Base-by-base conservation (phyloP, 495 filamentous ascomycete genomes). In the Penicillium bialowiezense region DNA sequence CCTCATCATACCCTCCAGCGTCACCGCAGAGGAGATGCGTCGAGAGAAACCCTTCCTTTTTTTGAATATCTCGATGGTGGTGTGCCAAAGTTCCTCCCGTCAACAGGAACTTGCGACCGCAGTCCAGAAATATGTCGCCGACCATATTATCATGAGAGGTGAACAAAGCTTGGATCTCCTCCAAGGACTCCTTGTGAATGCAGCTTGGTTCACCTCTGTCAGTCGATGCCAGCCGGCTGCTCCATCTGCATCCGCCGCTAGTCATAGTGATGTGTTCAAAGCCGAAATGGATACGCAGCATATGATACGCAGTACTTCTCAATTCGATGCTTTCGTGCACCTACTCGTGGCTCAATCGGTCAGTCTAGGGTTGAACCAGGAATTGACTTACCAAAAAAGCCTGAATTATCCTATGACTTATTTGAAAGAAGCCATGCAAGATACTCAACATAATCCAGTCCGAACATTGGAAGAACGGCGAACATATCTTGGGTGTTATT, bases 111-210 rank as follows among this genome's bases (percentile, higher is more conserved):
- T 67, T 28, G 26, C 56, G 7, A 44, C 63, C 9, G 20, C 45
- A 6, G 48, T 54, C 8, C 50, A 50, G n/a, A 18, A 46, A 23
- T 56, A 70, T 42, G 54, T 69, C n/a, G 55, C 58, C 10, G 57
- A 68, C 3, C 63, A 65, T 21, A 59, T 70, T 14, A 52, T 75
- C 15, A 41, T 69, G 10, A 51, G 54, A n/a, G 64, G 63, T 3
- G 52, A 67, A 35, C 65, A 63, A 29, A 70, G 54, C 15, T 29
- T 75, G 14, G 71, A 73, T 52, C 59, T 67, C 21, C 46, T 75
- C 3, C 68, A 71, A 47, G 71, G 71, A 17, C 58, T 75, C 2
- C 58, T 75, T 19, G 48, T 73, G 15, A 66, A 71, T 47, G 50
- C 73, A 38, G 63, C 65, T 18, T 75, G 71, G 71, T 69, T 56